Percentiles rank a stretch among this genome's conserved stretches.
These are phyloP conservation scores for Ramalina peruviana DNA, from an alignment of 495 filamentous ascomycete species.

Conservation along the genomic window DNA sequence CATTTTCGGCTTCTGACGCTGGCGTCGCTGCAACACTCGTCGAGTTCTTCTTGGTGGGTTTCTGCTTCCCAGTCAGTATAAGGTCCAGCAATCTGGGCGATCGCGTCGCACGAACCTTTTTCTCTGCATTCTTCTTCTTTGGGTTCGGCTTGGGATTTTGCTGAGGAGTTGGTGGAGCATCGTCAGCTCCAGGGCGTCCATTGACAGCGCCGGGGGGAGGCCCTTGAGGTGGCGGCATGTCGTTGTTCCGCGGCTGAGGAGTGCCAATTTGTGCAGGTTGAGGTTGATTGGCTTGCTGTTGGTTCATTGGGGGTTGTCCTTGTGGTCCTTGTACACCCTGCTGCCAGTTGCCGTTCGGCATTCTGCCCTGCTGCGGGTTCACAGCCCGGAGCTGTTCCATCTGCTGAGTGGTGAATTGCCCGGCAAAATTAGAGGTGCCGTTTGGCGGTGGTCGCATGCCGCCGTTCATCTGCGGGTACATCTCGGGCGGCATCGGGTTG, in stretches of 20 bases:
- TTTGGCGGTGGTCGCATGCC: constrained; percentile 78
- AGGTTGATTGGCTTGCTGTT: constrained; percentile 39
- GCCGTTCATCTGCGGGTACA: constrained; percentile 44
- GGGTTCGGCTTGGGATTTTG: constrained; percentile 64
- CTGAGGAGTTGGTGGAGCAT: constrained; percentile 74
- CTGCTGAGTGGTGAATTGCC: constrained; percentile 48
- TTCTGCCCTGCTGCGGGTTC: constrained; percentile 32
- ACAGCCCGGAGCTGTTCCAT: constrained; percentile 26
- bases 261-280: constrained; percentile 56
- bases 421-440: constrained; percentile 62
- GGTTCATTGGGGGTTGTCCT: constrained; percentile 45
- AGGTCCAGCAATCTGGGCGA: not conserved
- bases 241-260: constrained; percentile 50
- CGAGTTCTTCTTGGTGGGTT: constrained; percentile 57
- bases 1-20: constrained; percentile 55
- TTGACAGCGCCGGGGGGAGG: constrained; percentile 48
- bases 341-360: constrained; percentile 42
- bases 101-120: constrained; percentile 55
- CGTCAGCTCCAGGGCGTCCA: constrained; percentile 62
- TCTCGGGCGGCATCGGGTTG: constrained; percentile 50
- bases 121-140: constrained; percentile 66
- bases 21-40: constrained; percentile 56
- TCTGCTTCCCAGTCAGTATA: constrained; percentile 19
- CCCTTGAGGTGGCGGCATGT: constrained; percentile 84
- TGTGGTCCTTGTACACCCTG: constrained; percentile 36